Conservation (phyloP, 2,329 filamentous ascomycete genomes). For the Cercospora citrullina region DNA sequence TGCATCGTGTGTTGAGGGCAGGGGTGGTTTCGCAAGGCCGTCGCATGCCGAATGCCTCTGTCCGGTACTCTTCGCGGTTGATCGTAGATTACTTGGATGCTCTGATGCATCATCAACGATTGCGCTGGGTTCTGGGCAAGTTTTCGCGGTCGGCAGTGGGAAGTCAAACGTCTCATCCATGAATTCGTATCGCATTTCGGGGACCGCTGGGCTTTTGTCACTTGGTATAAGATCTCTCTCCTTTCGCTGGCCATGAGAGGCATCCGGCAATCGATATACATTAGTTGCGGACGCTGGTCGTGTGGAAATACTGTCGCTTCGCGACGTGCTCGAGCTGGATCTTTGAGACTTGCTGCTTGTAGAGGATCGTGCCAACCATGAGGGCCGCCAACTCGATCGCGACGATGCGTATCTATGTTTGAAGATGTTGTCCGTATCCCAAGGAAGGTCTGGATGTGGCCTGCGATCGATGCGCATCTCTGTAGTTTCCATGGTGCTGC, state of each 20-base stretch:
- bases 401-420: slow-evolving; percentile 1
- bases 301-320: slow-evolving; percentile 5
- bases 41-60: background rate
- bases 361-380: slow-evolving; percentile 11
- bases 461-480: slow-evolving; percentile 11
- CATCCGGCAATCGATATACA: slow-evolving; percentile 15
- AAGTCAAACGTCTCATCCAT: slow-evolving; percentile 15
- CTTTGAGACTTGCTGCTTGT: slow-evolving; percentile 12
- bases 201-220: background rate
- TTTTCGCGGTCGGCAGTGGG: slow-evolving; percentile 5
- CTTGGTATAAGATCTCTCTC: background rate
- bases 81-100: background rate
- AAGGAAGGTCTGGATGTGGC: slow-evolving; percentile 15
- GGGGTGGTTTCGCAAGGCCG: background rate
- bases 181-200: slow-evolving; percentile 10
- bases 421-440: background rate
- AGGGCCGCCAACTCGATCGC: slow-evolving; percentile 15
- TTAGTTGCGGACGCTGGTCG: slow-evolving; percentile 5
- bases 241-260: background rate
- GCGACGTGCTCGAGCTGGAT: slow-evolving; percentile 12
- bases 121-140: background rate
- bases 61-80: background rate
- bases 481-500: background rate
- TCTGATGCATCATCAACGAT: background rate
- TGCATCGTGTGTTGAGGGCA: background rate